Evolutionary conservation across 176 grass and related monocot species (phyloP).

Genomic region (Melocanna baccifera): DNA sequence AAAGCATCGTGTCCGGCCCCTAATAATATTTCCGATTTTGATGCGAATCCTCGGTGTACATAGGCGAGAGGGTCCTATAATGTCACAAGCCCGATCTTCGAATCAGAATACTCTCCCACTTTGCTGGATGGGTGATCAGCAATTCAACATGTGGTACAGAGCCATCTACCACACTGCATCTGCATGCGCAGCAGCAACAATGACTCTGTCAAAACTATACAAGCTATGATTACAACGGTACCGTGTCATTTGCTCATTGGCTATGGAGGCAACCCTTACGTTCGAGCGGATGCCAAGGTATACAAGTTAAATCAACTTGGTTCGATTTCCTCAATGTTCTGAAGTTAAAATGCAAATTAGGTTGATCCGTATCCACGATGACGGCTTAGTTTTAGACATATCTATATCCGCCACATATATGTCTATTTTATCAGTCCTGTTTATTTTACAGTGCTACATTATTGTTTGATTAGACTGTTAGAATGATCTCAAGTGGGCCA

Average conservation of each 20-base stretch:
- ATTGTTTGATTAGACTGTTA: too few species aligned
- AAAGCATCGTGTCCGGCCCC: constrained; percentile 22
- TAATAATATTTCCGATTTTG: neutral
- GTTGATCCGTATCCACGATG: neutral
- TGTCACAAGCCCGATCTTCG: neutral
- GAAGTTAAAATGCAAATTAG: neutral
- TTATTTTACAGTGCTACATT: too few species aligned
- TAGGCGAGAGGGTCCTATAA: neutral
- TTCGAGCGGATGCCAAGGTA: constrained; percentile 46
- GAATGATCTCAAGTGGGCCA: too few species aligned
- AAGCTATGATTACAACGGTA: constrained; percentile 14
- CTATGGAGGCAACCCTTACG: constrained; percentile 51
- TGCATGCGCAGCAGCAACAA: constrained; percentile 35
- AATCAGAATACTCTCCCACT: neutral
- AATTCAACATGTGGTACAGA: constrained; percentile 5
- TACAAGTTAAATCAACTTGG: neutral
- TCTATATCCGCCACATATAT: too few species aligned
- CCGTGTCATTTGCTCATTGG: constrained; percentile 42
- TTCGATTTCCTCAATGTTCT: neutral
- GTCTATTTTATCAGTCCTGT: too few species aligned
- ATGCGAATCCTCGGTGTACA: neutral
- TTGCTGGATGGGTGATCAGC: constrained; percentile 55
- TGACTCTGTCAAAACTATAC: constrained; percentile 37
- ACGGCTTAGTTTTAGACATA: neutral
- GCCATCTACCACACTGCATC: neutral